Evolutionary conservation across 2,329 filamentous ascomycete genomes (phyloP).

Genomic region (Claviceps digitariae): DNA sequence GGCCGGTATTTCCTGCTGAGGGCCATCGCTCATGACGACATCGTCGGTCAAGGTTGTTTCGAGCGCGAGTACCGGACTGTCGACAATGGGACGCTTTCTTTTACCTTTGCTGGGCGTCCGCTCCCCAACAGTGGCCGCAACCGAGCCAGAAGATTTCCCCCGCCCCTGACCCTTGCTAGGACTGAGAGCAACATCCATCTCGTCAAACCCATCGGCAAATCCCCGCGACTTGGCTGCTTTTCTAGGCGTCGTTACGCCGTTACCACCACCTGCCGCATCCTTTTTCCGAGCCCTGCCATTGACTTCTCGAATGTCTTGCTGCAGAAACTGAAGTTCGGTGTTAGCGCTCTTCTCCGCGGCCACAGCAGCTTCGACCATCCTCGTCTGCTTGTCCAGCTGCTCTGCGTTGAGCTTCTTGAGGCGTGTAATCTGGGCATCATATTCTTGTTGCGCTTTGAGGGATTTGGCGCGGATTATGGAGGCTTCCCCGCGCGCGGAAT

Average conservation of each 20-base stretch:
- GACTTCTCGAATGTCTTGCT: conserved; percentile 55
- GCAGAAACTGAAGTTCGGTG: conserved; percentile 60
- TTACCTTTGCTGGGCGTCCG: conserved; percentile 55
- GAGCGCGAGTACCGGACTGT: conserved; percentile 53
- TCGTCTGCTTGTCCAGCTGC: conserved; percentile 48
- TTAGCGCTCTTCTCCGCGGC: conserved; percentile 51
- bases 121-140: conserved; percentile 32
- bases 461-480: conserved; percentile 62
- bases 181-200: conserved; percentile 42
- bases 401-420: conserved; percentile 52
- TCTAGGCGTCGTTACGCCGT: conserved; percentile 42
- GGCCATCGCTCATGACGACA: conserved; percentile 21
- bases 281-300: conserved; percentile 33
- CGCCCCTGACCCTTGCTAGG: conserved; percentile 36
- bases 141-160: conserved; percentile 26
- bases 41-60: conserved; percentile 37
- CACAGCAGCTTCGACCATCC: conserved; percentile 48
- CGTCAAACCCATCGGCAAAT: conserved; percentile 65
- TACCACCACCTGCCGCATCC: conserved; percentile 19
- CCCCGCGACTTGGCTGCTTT: conserved; percentile 41
- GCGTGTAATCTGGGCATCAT: conserved; percentile 47
- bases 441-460: conserved; percentile 45
- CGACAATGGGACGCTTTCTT: conserved; percentile 50
- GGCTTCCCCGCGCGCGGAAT: conserved; percentile 55
- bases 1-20: conserved; percentile 6